Base-by-base conservation (phyloP, 805 yeast species). In the Ogataea philodendri region DNA sequence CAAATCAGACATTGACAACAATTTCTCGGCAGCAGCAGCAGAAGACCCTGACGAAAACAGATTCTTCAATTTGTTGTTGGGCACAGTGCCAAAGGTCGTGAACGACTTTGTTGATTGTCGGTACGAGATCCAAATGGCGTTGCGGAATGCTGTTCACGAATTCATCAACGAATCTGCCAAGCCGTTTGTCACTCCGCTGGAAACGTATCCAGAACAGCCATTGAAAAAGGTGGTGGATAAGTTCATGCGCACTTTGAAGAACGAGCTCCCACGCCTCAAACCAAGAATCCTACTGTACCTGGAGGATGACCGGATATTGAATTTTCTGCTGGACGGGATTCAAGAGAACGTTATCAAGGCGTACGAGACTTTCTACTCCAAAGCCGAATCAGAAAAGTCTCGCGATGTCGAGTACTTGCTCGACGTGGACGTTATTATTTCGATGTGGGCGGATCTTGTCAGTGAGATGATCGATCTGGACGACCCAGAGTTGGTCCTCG, bases 21-120 rank as follows among this genome's bases (percentile, higher is more conserved):
- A 33, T 14, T 48, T 44, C 28, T 33, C 51, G n/a, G 38, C 47
- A 9, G 49, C 52, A 3, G 30, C 32, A 3, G 25, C 38, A 4
- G 39, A 19, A 2, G 37, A 32, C 25, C 15, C 42, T 3, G 39
- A 35, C 2, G 27, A 32, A n/a, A 42, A 33, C 30, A 26, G 37
- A 16, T 48, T 59, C 9, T 31, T 58, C 24, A 45, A 52, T 35
- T 20, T 50, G 11, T 16, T 61, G 19, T 36, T 74, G 44, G 85
- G 79, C 16, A 70, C 85, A 1, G 84, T 82, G 2, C 96, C 96
- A 0, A 78, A 74, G 44, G 86, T 87, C 9, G 82, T 84, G 9
- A 81, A 78, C 49, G 81, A 85, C 54, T 82, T 82, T 84, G 74
- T 81, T 29, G 96, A 89, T 60, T 93, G 78, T 35, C 67, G 69